Percentiles rank a stretch among this genome's conserved stretches.
Conservation (phyloP, 371 early-diverging fungal species). For the Chytridiales sp. region DNA sequence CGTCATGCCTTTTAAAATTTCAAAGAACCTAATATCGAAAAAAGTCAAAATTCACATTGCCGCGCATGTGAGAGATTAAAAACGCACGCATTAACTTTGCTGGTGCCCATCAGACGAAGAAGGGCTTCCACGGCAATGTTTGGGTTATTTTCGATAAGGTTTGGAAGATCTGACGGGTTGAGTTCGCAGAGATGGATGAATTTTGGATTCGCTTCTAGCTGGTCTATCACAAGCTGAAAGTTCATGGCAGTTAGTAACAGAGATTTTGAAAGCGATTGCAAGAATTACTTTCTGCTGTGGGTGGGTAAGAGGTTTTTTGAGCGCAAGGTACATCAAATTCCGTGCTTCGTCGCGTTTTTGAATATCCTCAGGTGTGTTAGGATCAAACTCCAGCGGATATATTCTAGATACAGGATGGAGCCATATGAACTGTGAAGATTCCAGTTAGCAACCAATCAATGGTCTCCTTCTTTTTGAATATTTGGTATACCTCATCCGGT, state of each 20-base stretch:
- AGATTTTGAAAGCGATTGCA: not conserved
- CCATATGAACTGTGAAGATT: too few relatives aligned
- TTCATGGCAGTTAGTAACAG: conserved; percentile 5
- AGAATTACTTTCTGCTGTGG: not conserved
- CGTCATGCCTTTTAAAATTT: conserved; percentile 22
- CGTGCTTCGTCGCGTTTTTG: conserved; percentile 19
- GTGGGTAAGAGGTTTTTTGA: conserved; percentile 18
- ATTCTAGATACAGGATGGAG: too few relatives aligned
- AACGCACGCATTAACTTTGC: conserved; percentile 23
- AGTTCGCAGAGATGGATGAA: conserved; percentile 15
- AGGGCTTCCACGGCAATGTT: conserved; percentile 24
- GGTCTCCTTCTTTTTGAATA: too few relatives aligned
- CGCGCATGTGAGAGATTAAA: too few relatives aligned
- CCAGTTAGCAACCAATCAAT: too few relatives aligned
- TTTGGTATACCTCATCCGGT: conserved; percentile 10
- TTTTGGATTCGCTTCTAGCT: too few relatives aligned
- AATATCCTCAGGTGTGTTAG: too few relatives aligned
- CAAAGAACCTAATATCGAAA: conserved; percentile 21
- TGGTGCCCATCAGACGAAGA: conserved; percentile 15
- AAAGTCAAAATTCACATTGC: too few relatives aligned
- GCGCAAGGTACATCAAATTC: conserved; percentile 16
- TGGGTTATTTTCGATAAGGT: conserved; percentile 36
- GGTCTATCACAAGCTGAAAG: too few relatives aligned
- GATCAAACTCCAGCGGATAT: too few relatives aligned
- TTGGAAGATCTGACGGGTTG: conserved; percentile 19